Evolutionary conservation across 139 green algal genomes (phyloP), one percentile per base, ranked within the genome.

Genomic region (Coelastrella sp.): DNA sequence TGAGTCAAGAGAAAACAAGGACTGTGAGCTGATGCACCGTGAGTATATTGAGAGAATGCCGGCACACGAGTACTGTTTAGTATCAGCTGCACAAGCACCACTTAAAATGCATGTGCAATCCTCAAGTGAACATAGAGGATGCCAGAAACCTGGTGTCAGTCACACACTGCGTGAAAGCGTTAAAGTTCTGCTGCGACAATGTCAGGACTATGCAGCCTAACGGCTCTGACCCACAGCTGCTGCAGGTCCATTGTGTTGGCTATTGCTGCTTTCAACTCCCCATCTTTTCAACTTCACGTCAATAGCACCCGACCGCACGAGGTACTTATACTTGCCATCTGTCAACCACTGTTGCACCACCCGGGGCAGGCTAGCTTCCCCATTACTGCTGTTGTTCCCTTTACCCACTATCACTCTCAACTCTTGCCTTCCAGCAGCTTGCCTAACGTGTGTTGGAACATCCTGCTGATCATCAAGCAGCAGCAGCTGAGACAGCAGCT

Each of bases 351-450:
- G 35, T 25, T 75, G 37, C 13, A 84, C 60, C 23, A 37, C 62
- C 27, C 59, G 27, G 5, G 78, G 78, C 78, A 84, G 34, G 37
- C 40, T 76, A 2, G 78, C 78, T n/a, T 84, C 78, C 4, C 78
- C 78, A 4, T 7, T 38, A 21, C 35, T 50, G 60, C 78, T 84
- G 62, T 76, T 37, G 9, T 50, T 64, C 11, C 78, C 78, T 15
- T 71, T 74, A 5, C 78, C 78, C 8, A 84, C 78, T 43, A 84
- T 63, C 0, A 84, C 78, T 7, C 60, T 15, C 62, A 84, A 43
- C 78, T 75, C 37, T 30, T 76, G 78, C 23, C 41, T 40, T 19
- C n/a, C 53, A 59, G 75, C 53, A 37, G 69, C 17, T 62, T 45
- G 25, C 41, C 50, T 17, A 15, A 81, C 50, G 25, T 67, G 48